Percentiles rank a stretch among this genome's conserved stretches.
Evolutionary conservation across 129 eudicot species (phyloP).

Genomic region (sunflower (Helianthus annuus)): HanXRQr2.0-SUNRISE NC_035447.2:35793949-35794448

Average conservation of each 20-base stretch:
- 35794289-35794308: background rate
- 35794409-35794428: no score
- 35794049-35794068: conserved; percentile 34
- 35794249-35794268: background rate
- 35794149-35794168: conserved; percentile 16
- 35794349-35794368: background rate
- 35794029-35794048: conserved; percentile 36
- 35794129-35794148: conserved; percentile 10
- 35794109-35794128: conserved; percentile 11
- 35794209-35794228: background rate
- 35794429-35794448: no score
- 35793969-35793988: conserved; percentile 28
- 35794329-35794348: no score
- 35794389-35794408: no score
- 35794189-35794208: conserved; percentile 14
- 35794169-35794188: conserved; percentile 10
- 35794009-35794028: conserved; percentile 21
- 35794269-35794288: background rate
- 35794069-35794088: conserved; percentile 24
- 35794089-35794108: conserved; percentile 34
- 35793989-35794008: conserved; percentile 15
- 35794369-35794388: no score
- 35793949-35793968: conserved; percentile 26
- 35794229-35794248: background rate
- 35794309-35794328: no score